Percentiles rank a stretch among this genome's conserved stretches.
Conservation (phyloP, 768 basidiomycete genomes). For the Royoungia palumana region DNA sequence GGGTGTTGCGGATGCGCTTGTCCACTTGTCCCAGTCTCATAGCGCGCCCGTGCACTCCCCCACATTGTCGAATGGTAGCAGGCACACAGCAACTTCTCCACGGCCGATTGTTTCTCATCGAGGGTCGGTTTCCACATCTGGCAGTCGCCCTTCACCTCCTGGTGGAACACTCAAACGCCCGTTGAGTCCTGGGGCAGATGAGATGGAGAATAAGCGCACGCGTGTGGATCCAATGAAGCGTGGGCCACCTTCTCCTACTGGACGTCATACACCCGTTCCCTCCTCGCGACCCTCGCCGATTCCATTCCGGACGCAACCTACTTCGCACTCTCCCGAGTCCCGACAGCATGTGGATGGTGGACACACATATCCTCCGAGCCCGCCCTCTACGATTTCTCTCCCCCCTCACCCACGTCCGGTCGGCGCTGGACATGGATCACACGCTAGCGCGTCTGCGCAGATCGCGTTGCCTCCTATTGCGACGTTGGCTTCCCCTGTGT, state of each 20-base stretch:
- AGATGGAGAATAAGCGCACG: conserved; percentile 59
- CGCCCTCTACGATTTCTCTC: conserved; percentile 55
- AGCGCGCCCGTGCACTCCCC: conserved; percentile 44
- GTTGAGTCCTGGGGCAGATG: conserved; percentile 64
- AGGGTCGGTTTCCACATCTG: conserved; percentile 63
- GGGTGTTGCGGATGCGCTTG: conserved; percentile 81
- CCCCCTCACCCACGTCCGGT: conserved; percentile 76
- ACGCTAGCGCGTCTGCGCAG: conserved; percentile 33
- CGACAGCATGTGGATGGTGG: conserved; percentile 40
- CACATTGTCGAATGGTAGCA: conserved; percentile 55
- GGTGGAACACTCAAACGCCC: conserved; percentile 58
- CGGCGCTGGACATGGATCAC: conserved; percentile 47
- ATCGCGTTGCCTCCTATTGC: conserved; percentile 70
- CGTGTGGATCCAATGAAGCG: conserved; percentile 54
- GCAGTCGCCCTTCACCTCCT: conserved; percentile 64
- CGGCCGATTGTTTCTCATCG: conserved; percentile 52
- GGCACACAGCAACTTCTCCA: conserved; percentile 47
- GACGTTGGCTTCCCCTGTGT: conserved; percentile 56
- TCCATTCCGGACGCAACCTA: conserved; percentile 69
- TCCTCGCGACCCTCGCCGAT: conserved; percentile 67
- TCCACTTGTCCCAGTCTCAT: conserved; percentile 56
- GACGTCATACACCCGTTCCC: conserved; percentile 52
- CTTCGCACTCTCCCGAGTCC: conserved; percentile 66
- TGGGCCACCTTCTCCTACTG: conserved; percentile 49
- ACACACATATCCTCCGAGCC: conserved; percentile 41